Conservation (phyloP, 106 monocot species). For the Posidonia australis region DNA sequence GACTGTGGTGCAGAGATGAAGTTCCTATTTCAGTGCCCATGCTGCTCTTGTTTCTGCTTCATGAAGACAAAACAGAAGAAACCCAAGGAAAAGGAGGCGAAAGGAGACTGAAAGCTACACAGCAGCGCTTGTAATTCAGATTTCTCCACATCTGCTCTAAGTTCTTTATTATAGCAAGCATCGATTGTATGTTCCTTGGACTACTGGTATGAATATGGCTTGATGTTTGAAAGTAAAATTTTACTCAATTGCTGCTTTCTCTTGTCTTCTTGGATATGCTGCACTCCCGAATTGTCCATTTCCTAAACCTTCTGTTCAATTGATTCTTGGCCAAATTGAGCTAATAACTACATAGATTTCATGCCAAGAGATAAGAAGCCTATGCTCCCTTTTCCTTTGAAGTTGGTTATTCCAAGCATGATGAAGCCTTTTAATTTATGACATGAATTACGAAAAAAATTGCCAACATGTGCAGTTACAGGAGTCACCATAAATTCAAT, state of each 20-base stretch:
- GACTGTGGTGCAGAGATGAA: conserved; percentile 25
- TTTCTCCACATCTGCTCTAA: not conserved
- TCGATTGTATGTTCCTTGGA: not conserved
- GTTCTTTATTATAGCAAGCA: not conserved
- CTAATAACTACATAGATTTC: conserved; percentile 42
- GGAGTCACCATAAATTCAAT: too few relatives aligned
- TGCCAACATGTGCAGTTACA: too few relatives aligned
- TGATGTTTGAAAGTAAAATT: not conserved
- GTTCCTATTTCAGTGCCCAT: conserved; percentile 48
- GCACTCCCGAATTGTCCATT: conserved; percentile 35
- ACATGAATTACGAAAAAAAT: not conserved
- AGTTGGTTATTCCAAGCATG: not conserved
- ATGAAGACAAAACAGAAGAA: conserved; percentile 32
- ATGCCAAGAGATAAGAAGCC: not conserved
- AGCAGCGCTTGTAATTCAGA: not conserved
- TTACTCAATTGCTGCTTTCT: conserved; percentile 4
- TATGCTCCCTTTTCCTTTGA: not conserved
- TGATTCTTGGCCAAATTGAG: conserved; percentile 53
- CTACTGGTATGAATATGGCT: not conserved
- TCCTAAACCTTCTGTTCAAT: conserved; percentile 69
- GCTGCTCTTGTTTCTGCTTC: conserved; percentile 58
- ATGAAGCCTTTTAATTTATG: not conserved
- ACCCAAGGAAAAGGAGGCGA: conserved; percentile 28
- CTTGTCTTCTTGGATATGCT: conserved; percentile 5
- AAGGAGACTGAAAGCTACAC: conserved; percentile 18